Evolutionary conservation across 2,329 filamentous ascomycete species (phyloP).

Genomic region (Alternaria sp.): DNA sequence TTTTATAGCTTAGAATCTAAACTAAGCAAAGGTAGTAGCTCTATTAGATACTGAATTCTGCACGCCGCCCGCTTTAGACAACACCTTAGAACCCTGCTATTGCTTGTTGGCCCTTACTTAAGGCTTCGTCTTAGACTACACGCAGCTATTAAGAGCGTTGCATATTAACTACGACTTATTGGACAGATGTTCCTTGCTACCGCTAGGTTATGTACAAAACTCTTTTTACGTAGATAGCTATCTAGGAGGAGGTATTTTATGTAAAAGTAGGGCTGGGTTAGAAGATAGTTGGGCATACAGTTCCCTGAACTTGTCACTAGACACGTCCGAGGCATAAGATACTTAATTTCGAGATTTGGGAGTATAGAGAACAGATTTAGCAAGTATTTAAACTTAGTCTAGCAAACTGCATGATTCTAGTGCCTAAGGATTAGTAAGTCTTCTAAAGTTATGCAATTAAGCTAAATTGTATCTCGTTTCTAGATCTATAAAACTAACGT

Average conservation of each 20-base stretch:
- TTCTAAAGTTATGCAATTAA: background rate
- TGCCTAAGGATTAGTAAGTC: background rate
- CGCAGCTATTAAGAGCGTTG: background rate
- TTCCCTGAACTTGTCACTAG: background rate
- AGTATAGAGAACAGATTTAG: background rate
- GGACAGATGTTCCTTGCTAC: no score
- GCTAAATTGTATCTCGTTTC: background rate
- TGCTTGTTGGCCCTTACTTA: background rate
- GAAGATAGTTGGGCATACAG: no score
- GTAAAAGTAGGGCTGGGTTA: no score
- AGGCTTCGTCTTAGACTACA: background rate
- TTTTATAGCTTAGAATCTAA: background rate
- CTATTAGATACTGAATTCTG: background rate
- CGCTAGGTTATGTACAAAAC: no score
- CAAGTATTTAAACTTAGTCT: background rate
- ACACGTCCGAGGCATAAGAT: background rate
- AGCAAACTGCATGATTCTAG: background rate
- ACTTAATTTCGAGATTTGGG: background rate
- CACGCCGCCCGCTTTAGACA: background rate
- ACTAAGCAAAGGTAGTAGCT: background rate
- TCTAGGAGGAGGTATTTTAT: no score
- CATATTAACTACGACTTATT: no score
- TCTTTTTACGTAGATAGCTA: no score
- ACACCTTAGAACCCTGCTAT: background rate
- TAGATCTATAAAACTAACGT: background rate